These are phyloP conservation scores for Exophiala mesophila DNA, from an alignment of 2,329 filamentous ascomycete species.

Conservation along the genomic window DNA sequence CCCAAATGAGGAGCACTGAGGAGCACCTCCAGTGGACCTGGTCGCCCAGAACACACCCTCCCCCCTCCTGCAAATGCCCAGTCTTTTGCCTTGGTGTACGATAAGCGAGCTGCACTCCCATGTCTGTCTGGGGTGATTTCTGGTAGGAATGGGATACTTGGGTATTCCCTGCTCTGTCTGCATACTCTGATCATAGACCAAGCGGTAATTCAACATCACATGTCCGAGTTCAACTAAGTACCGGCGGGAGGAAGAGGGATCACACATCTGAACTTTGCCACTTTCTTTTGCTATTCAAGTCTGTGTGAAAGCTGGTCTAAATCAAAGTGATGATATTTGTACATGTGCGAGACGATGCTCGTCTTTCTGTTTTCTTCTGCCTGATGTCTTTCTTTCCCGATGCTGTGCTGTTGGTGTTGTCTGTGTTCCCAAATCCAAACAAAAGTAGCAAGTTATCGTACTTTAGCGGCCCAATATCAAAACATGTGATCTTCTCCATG, in stretches of 20 bases:
- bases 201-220: not conserved
- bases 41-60: not conserved
- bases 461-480: no score
- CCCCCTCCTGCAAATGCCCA: not conserved
- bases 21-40: no score
- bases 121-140: not conserved
- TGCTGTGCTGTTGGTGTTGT: constrained; percentile 5
- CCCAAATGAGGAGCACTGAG: no score
- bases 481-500: no score
- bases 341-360: not conserved
- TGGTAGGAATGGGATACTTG: not conserved
- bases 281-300: no score
- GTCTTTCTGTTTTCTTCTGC: not conserved
- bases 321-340: not conserved
- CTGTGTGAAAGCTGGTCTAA: no score
- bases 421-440: not conserved
- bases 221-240: no score
- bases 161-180: not conserved
- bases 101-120: not conserved
- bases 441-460: no score
- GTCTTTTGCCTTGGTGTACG: not conserved
- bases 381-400: not conserved
- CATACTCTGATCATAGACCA: not conserved
- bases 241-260: no score
- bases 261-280: not conserved